Base-by-base conservation (phyloP, 2,329 filamentous ascomycete genomes). In the Colletotrichum sojae region DNA sequence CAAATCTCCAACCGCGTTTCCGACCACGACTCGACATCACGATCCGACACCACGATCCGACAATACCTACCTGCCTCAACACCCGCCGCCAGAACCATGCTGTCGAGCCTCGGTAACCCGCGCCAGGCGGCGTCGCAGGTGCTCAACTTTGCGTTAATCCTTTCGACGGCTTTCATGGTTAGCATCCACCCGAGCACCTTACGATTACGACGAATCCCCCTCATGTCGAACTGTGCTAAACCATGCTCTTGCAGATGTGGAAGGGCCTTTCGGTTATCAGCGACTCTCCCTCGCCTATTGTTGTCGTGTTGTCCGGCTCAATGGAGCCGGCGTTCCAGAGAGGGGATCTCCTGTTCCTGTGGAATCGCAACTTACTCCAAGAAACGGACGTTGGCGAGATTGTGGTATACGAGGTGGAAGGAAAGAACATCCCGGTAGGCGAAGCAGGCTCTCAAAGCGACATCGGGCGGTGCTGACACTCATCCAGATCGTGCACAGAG, bases 121-220 rank as follows among this genome's bases (percentile, higher is more conserved):
- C 92, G 94, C 80, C 94, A 97, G 80, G 87, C 92, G 63, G 90
- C 94, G 75, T 87, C 90, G 56, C 94, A 97, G 85, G 81, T 95
- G 73, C 89, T 97, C 78, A 97, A 97, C 83, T 97, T 98, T 80
- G 94, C 91, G 65, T 89, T 98, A 72, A 94, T 97, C 71, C 89
- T 97, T 58, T 94, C 92, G 10, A 96, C 94, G 1, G 94, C 95
- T 1, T 97, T 97, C 78, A 97, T 97, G 94, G 90, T 89, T 75
- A 70, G 84, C 46, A 6, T 8, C 18, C 22, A 13, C 13, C 46
- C 18, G 18, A 20, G 16, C 16, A 22, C 46, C 8, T 20, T 27
- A 6, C 31, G 13, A 5, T 31, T 55, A 25, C 39, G 4, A 15
- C 39, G 36, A 18, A 12, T 36, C n/a, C 52, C 62, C 62, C 31